Evolutionary conservation across 176 grass and related monocot species (phyloP), one percentile per base, ranked within the genome.

Genomic region (Musa troglodytarum): DNA sequence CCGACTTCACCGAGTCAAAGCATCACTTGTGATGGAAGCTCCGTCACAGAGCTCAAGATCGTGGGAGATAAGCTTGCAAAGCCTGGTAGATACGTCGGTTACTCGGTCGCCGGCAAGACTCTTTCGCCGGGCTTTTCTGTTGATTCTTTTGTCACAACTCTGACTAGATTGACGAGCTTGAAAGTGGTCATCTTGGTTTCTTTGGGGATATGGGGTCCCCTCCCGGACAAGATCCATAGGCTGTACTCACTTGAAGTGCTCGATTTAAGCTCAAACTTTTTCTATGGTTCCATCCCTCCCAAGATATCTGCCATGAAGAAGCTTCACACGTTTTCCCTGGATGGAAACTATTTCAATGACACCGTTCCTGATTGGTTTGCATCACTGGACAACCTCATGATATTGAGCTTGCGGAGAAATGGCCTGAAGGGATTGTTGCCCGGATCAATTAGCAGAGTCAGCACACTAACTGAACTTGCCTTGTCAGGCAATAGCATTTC

Each of bases 221-320:
- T 97, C 16, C 89, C 94, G 0, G 90, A 87, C 68, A 97, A 93
- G 76, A 90, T 97, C 53, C 94, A 97, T 74, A 86, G 94, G 16
- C 65, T 97, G 53, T 78, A 85, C 83, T 89, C 86, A 16, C 90
- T 97, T 8, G 82, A 97, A 80, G 87, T 93, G 74, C 90, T 97
- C 54, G 93, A 97, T 76, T 65, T 97, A 75, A 93, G 94, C 83
- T 97, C 88, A 62, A 97, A 97, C 84, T 91, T 93, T 71, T 25
- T 97, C 11, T 93, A 89, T 55, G 90, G 94, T 28, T 97, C 83
- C 0, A 83, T 97, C 68, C 90, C 94, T 73, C 88, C 90, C 1
- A 97, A 93, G 78, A 55, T 97, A 61, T 90, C 90, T 29, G 86
- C 73, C 50, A 90, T 93, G 88, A 75, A 56, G 10, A 88, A 79